These are phyloP conservation scores for Saccharomycopsis fodiens DNA, from an alignment of 805 yeast species.

Conservation along the genomic window DNA sequence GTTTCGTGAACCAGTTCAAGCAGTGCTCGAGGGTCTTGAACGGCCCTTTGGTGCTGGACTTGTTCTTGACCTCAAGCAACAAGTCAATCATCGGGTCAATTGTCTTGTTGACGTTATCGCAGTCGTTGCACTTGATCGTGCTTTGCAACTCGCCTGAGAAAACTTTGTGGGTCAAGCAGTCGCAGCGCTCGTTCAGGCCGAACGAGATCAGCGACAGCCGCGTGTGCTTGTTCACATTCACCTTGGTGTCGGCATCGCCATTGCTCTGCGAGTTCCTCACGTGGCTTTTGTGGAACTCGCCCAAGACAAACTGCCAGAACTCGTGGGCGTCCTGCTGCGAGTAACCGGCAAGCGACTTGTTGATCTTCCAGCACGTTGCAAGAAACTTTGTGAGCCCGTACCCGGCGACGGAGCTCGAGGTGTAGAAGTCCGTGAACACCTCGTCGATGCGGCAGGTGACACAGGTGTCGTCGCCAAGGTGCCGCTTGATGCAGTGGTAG, in stretches of 20 bases:
- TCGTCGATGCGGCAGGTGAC: constrained; percentile 81
- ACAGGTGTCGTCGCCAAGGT: constrained; percentile 35
- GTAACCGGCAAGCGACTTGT: constrained; percentile 84
- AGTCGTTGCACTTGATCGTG: constrained; percentile 64
- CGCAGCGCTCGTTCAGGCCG: constrained; percentile 34
- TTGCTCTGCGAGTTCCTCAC: constrained; percentile 15
- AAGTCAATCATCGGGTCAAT: constrained; percentile 87
- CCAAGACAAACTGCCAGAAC: constrained; percentile 85
- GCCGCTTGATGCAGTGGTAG: constrained; percentile 40
- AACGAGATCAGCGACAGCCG: constrained; percentile 15
- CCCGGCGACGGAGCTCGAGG: constrained; percentile 53
- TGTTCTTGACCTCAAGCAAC: constrained; percentile 61
- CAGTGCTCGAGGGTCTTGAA: constrained; percentile 49
- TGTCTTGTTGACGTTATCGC: constrained; percentile 49
- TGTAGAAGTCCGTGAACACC: constrained; percentile 67
- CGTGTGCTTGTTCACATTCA: constrained; percentile 20
- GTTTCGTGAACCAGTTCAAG: constrained; percentile 65
- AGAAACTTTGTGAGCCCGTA: constrained; percentile 76
- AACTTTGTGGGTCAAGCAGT: constrained; percentile 74
- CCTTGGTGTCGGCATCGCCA: constrained; percentile 24
- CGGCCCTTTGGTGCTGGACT: constrained; percentile 23
- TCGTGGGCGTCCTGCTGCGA: constrained; percentile 99
- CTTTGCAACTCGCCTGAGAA: constrained; percentile 82
- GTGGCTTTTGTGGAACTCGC: constrained; percentile 64
- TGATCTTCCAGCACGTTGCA: constrained; percentile 82